phyloP scores from a whole-genome alignment of 2,329 filamentous ascomycete genomes.

The Neopestalotiopsis sp. region DNA sequence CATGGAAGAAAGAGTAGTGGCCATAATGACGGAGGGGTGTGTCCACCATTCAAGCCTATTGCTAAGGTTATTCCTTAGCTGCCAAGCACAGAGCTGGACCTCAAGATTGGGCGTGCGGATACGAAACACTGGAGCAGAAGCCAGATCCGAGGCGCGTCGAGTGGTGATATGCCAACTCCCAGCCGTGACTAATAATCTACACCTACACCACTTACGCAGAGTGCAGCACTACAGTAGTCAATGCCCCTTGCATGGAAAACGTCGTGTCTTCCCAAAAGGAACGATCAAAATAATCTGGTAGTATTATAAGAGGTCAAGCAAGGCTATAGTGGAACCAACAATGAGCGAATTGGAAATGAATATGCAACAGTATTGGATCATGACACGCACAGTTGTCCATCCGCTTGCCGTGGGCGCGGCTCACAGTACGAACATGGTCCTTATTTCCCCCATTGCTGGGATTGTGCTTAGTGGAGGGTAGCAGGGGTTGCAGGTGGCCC shows the following conservation, averaged over 20 bases:
- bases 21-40: background rate
- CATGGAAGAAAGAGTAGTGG: background rate
- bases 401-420: background rate
- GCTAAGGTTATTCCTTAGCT: slow-evolving; percentile 13
- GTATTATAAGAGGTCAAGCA: background rate
- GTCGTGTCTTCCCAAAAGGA: background rate
- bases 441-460: background rate
- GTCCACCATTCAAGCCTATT: slow-evolving; percentile 9
- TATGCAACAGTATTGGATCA: background rate
- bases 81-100: background rate
- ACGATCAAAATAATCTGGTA: background rate
- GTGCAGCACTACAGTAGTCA: no score
- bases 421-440: background rate
- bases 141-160: background rate
- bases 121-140: slow-evolving; percentile 6
- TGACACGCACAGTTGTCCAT: background rate
- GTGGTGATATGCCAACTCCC: background rate
- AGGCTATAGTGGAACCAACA: background rate
- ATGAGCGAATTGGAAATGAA: background rate
- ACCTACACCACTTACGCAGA: background rate
- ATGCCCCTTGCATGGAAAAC: background rate
- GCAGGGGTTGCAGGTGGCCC: background rate
- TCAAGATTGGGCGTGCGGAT: slow-evolving; percentile 4
- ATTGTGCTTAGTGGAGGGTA: background rate
- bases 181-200: background rate